phyloP scores from a whole-genome alignment of 2,329 filamentous ascomycete species.

The Ascochyta fabae region DNA sequence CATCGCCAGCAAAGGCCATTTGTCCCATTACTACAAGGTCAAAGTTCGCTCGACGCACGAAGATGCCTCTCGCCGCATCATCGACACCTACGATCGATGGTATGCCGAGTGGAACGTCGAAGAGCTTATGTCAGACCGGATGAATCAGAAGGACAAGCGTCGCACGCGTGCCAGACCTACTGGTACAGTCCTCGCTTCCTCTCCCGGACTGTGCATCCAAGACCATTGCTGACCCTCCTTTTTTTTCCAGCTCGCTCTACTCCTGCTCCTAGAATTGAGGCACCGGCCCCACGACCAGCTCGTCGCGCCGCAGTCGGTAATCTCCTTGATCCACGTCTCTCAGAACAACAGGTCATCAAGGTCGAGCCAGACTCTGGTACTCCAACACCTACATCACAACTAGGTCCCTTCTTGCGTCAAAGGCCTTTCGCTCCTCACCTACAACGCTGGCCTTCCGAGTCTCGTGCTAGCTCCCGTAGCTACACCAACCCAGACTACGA shows the following conservation, averaged over 20 bases:
- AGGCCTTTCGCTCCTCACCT: constrained; percentile 45
- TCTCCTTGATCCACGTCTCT: constrained; percentile 46
- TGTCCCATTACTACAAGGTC: constrained; percentile 82
- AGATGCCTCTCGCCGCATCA: constrained; percentile 63
- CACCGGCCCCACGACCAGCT: constrained; percentile 24
- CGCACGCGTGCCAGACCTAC: constrained; percentile 52
- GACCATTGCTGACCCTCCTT: constrained; percentile 27
- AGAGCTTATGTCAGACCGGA: constrained; percentile 75
- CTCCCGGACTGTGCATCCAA: background rate
- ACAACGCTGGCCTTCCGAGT: constrained; percentile 47
- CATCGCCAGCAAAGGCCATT: constrained; percentile 88
- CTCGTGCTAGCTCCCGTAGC: constrained; percentile 45
- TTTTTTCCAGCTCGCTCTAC: constrained; percentile 30
- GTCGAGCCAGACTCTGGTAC: constrained; percentile 35
- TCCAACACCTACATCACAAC: constrained; percentile 37
- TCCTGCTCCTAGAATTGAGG: constrained; percentile 33
- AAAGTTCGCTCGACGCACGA: constrained; percentile 75
- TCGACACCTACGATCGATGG: constrained; percentile 79
- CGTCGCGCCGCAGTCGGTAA: constrained; percentile 33
- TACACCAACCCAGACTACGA: constrained; percentile 48
- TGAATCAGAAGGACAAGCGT: constrained; percentile 77
- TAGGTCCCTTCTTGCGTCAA: constrained; percentile 40
- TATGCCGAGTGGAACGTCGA: constrained; percentile 75
- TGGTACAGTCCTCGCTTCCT: constrained; percentile 33
- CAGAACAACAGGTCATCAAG: constrained; percentile 47